Percentiles rank a stretch among this genome's conserved stretches.
These are phyloP conservation scores for Golubevia sp. DNA, from an alignment of 1,284 basidiomycete genomes.

Conservation along the genomic window DNA sequence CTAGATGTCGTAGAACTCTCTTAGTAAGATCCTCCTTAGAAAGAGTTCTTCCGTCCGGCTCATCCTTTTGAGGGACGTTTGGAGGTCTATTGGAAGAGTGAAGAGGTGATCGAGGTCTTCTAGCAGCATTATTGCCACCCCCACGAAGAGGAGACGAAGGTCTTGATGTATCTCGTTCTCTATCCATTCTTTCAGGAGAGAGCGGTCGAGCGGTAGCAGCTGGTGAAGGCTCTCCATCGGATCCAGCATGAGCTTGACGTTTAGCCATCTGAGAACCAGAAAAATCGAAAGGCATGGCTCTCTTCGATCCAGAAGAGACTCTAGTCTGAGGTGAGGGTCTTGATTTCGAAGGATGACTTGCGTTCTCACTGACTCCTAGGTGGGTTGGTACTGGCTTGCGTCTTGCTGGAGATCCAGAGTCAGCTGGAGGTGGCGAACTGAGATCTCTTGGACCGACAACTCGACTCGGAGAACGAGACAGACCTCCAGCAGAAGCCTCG, in stretches of 20 bases:
- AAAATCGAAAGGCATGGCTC: not conserved
- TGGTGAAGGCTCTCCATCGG: not conserved
- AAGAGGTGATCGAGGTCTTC: constrained; percentile 15
- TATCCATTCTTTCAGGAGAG: not conserved
- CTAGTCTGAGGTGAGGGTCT: not conserved
- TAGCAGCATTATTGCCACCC: constrained; percentile 14
- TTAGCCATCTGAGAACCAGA: not conserved
- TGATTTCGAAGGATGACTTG: too few relatives aligned
- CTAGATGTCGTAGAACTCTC: too few relatives aligned
- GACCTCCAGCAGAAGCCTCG: not conserved
- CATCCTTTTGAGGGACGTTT: constrained; percentile 7
- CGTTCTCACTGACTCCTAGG: not conserved
- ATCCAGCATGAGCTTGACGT: not conserved
- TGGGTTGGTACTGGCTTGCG: not conserved
- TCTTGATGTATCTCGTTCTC: constrained; percentile 4
- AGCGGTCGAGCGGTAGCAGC: not conserved
- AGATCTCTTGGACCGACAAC: not conserved
- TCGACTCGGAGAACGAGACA: not conserved
- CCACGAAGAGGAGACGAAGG: constrained; percentile 9
- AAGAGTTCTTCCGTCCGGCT: constrained; percentile 4
- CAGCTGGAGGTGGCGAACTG: not conserved
- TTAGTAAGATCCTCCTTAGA: constrained; percentile 6
- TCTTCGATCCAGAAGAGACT: not conserved
- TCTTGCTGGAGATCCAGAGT: not conserved
- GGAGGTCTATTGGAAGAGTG: constrained; percentile 1